Evolutionary conservation across 257 asterid genomes (phyloP).

Genomic region (Nicotiana tomentosiformis): DNA sequence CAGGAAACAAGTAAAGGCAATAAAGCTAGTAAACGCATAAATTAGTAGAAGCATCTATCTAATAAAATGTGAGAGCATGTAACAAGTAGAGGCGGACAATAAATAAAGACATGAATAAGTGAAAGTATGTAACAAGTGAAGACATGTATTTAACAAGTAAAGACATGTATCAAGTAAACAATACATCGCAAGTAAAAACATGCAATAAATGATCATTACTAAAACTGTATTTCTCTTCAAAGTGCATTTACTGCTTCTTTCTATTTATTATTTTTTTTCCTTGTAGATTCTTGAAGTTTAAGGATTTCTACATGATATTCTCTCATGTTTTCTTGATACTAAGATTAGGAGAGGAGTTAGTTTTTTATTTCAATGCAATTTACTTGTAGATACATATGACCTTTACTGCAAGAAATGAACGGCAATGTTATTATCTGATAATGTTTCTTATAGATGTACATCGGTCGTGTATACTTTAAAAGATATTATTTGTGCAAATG

Average conservation of each 20-base stretch:
- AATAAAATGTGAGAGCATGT: no score
- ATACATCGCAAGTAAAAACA: no score
- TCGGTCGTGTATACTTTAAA: not conserved
- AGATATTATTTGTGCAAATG: not conserved
- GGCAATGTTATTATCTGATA: not conserved
- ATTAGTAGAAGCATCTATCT: no score
- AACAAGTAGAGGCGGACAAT: no score
- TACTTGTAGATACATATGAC: not conserved
- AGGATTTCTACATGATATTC: not conserved
- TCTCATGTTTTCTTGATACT: not conserved
- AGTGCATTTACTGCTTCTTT: not conserved
- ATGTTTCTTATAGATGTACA: not conserved
- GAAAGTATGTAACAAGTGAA: no score
- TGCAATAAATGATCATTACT: not conserved
- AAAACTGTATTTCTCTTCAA: no score
- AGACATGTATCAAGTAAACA: no score
- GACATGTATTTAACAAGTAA: no score
- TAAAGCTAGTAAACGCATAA: no score
- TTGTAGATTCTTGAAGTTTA: not conserved
- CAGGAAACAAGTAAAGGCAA: no score
- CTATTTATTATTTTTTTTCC: not conserved
- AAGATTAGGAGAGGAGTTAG: not conserved
- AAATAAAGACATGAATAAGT: no score
- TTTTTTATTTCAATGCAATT: not conserved
- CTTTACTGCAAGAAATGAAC: not conserved